Evolutionary conservation across 305 asterid species (phyloP).

Genomic region (Fraxinus sp.): DNA sequence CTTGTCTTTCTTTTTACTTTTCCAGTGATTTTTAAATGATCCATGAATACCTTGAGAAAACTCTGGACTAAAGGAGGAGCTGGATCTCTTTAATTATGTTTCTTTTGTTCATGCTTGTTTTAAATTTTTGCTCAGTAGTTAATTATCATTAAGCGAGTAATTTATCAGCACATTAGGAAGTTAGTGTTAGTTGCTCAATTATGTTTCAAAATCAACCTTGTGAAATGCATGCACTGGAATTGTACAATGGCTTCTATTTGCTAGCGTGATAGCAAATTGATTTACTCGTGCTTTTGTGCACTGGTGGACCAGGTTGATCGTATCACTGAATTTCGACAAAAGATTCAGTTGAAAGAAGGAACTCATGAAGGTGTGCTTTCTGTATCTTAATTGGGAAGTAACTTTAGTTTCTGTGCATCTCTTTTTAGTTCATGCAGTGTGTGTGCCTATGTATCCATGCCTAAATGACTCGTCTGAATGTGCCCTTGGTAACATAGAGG

Average conservation of each 20-base stretch:
- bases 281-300: constrained; percentile 21
- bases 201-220: constrained; percentile 6
- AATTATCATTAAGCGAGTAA: neutral
- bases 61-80: constrained; percentile 3
- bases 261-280: neutral
- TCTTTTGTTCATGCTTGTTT: constrained; percentile 4
- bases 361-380: constrained; percentile 60
- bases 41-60: constrained; percentile 16
- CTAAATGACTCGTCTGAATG: constrained; percentile 4
- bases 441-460: neutral
- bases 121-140: constrained; percentile 17
- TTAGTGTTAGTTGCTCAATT: neutral
- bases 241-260: constrained; percentile 5
- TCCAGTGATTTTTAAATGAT: neutral
- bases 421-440: constrained; percentile 1
- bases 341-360: constrained; percentile 67
- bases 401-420: neutral
- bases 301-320: constrained; percentile 57
- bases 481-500: constrained; percentile 10
- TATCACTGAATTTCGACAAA: constrained; percentile 67
- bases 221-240: constrained; percentile 9
- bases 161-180: constrained; percentile 5
- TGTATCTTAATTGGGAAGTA: constrained; percentile 14
- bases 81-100: constrained; percentile 3
- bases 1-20: neutral